These are phyloP conservation scores for Pseudocercospora vitis DNA, from an alignment of 2,329 filamentous ascomycete genomes.

Conservation along the genomic window DNA sequence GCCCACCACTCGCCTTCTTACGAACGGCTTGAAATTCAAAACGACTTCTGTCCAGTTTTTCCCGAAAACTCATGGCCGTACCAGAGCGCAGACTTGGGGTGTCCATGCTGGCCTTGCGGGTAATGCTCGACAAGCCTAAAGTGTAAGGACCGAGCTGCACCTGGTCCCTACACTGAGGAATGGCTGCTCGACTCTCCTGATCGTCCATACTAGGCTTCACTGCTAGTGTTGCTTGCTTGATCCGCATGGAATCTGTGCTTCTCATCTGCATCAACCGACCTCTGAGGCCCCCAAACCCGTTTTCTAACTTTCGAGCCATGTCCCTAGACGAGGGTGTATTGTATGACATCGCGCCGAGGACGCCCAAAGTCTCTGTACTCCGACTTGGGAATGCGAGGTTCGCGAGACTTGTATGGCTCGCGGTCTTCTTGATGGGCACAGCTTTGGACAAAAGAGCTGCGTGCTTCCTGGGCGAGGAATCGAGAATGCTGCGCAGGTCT, in stretches of 20 bases:
- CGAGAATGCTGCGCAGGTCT: conserved; percentile 43
- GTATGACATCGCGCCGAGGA: conserved; percentile 29
- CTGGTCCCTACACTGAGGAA: conserved; percentile 5
- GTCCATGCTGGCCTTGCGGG: conserved; percentile 23
- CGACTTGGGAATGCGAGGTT: conserved; percentile 24
- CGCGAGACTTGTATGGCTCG: conserved; percentile 31
- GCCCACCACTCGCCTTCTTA: conserved; percentile 31
- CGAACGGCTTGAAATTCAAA: conserved; percentile 39
- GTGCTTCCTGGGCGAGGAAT: conserved; percentile 48
- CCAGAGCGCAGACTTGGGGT: conserved; percentile 21
- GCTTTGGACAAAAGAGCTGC: conserved; percentile 20
- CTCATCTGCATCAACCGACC: conserved; percentile 30
- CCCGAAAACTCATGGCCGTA: conserved; percentile 30
- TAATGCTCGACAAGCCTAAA: conserved; percentile 28
- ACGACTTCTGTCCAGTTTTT: conserved; percentile 35
- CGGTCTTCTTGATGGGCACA: conserved; percentile 26
- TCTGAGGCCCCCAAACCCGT: conserved; percentile 22
- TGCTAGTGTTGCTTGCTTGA: conserved; percentile 21
- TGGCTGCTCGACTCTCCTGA: conserved; percentile 14
- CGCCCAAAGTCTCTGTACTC: conserved; percentile 24
- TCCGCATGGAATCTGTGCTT: conserved; percentile 33
- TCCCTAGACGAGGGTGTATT: conserved; percentile 25
- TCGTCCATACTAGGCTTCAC: conserved; percentile 6
- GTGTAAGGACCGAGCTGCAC: conserved; percentile 27
- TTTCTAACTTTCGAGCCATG: background rate